Evolutionary conservation across 202 grass and related monocot genomes (phyloP).

Genomic region (Carex sylvatica): DNA sequence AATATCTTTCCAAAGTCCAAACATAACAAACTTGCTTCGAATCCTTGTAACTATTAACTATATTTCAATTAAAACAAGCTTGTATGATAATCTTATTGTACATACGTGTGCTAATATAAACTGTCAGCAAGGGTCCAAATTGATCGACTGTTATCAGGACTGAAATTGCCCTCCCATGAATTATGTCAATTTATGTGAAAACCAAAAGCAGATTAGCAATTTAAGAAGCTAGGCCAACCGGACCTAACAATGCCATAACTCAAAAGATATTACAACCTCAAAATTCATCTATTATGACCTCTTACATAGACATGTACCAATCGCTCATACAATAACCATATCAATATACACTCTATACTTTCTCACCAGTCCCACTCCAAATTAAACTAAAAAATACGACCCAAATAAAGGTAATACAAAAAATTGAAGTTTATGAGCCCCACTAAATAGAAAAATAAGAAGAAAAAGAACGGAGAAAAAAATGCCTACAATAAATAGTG

Average conservation of each 20-base stretch:
- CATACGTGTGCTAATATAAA: no score
- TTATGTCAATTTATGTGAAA: background rate
- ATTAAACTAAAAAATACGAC: slow-evolving; percentile 20
- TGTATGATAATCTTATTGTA: background rate
- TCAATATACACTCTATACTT: slow-evolving; percentile 38
- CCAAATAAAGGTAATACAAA: slow-evolving; percentile 12
- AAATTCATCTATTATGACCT: slow-evolving; percentile 17
- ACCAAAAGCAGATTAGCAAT: background rate
- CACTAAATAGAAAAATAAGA: background rate
- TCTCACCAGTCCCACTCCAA: slow-evolving; percentile 18
- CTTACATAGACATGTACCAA: slow-evolving; percentile 24
- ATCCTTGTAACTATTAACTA: background rate
- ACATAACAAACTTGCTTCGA: background rate
- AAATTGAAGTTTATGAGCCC: slow-evolving; percentile 2
- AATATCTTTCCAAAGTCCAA: background rate
- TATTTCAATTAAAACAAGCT: background rate
- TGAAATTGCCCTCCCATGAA: background rate
- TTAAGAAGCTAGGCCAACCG: background rate
- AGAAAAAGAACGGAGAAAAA: background rate
- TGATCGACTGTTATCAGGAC: background rate
- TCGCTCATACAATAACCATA: slow-evolving; percentile 25
- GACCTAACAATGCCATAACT: background rate
- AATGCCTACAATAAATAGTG: slow-evolving; percentile 24
- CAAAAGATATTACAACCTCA: background rate
- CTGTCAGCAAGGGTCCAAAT: background rate